Base-by-base conservation (phyloP, 2,329 filamentous ascomycete species). In the Colletotrichum phormii region DNA sequence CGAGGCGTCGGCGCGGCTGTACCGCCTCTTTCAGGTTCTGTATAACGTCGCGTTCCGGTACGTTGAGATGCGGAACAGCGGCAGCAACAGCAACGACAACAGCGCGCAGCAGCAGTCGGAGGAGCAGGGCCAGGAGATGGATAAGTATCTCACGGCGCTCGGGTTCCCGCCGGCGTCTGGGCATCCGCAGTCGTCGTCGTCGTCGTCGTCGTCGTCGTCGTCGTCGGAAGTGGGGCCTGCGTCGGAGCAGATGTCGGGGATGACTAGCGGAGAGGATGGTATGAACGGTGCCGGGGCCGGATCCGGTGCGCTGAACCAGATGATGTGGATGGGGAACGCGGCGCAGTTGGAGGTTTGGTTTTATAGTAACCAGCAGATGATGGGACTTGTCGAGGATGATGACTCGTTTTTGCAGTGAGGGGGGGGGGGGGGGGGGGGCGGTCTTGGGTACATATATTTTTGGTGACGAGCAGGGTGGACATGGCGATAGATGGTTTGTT, bases 21-120 rank as follows among this genome's bases (percentile, higher is more conserved):
- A 89, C 73, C 88, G 86, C 31, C 83, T 92, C 15, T 91, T 89
- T 74, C 85, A 89, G 59, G 86, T 90, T 2, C 85, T 92, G 62
- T 86, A 88, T 74, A 89, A 84, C 46, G 87, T 92, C 8, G 89
- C 89, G 0, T 84, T 86, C 46, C 82, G 90, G 5, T 92, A 91
- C 74, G 82, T 91, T 18, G 87, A 91, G 76, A 87, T 88, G 2
- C 89, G 88, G 13, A 42, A 12, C 2, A 12, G 37, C 13, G 2
- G 37, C 37, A 6, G 37, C 37, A 11, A 12, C 11, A 9, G 33
- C 9, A 5, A 4, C 33, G 12, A 42, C 63, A 76, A 75, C 33
- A 74, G 72, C 7, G 75, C 77, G 3, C 77, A 77, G 7, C 75
- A 76, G 37, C 37, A 42, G 7, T 79, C 78, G 26, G 76, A 76